Base-by-base conservation (phyloP, 2,329 filamentous ascomycete species). In the Grosmannia clavigera region DNA sequence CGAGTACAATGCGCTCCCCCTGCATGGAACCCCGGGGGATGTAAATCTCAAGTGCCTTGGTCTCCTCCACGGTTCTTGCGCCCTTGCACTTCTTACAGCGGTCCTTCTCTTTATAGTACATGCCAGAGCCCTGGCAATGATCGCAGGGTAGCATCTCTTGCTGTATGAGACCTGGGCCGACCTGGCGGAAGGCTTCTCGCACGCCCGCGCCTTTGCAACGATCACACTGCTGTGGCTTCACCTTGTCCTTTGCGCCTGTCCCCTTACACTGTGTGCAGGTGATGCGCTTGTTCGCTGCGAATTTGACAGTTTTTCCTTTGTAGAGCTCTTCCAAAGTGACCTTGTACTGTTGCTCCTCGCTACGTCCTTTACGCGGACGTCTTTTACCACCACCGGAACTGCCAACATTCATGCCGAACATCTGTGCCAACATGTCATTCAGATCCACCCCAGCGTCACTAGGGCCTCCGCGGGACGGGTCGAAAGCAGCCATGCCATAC, bases 61-160 rank as follows among this genome's bases (percentile, higher is more conserved):
- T 94, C 74, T 94, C 88, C 68, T 91, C 87, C 53, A 85, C 84
- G 16, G 90, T 91, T 64, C 90, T 83, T 73, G 88, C 89, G 69
- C 94, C 94, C 76, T 97, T 97, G 83, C 94, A 99, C 78, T 94
- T 96, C 80, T 95, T 96, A 80, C 94, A 99, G 70, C 90, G 90
- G 70, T 99, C 94, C 78, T 97, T 97, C 70, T 96, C 90, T 73
- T 92, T 92, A 76, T 85, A 95, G 69, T 92, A 85, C 69, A 86
- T 85, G 6, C 94, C 94, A n/a, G 85, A 82, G 40, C 92, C 92
- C 62, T 85, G 81, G 74, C 94, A 99, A 68, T 87, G 85, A 67
- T 87, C 85, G 73, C 94, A 99, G 43, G 85, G 74, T 46, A 92
- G 84, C 7, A 86, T 84, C 68, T 90, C 86, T 68, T 90, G 87